Percentiles rank a stretch among this genome's conserved stretches.
These are phyloP conservation scores for Eucalyptus erythrocorys DNA, from an alignment of 345 rosid genomes.

Conservation along the genomic window DNA sequence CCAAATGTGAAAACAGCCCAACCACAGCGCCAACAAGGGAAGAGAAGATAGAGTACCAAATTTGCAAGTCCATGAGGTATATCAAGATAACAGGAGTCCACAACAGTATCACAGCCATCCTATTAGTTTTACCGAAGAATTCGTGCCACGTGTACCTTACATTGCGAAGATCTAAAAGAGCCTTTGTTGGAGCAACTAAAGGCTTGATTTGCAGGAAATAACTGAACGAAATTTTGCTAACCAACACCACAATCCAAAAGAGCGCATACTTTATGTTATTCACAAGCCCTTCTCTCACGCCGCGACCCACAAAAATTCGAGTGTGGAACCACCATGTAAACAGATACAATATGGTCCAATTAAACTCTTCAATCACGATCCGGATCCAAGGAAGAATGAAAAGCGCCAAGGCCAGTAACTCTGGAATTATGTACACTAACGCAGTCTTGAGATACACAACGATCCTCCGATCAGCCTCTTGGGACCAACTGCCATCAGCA, in stretches of 20 bases:
- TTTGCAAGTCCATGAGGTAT: conserved; percentile 78
- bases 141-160: conserved; percentile 52
- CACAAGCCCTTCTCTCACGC: conserved; percentile 78
- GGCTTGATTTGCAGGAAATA: conserved; percentile 79
- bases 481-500: conserved; percentile 41
- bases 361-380: conserved; percentile 57
- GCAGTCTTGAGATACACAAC: conserved; percentile 50
- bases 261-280: conserved; percentile 62
- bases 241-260: conserved; percentile 60
- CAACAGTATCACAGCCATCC: conserved; percentile 36
- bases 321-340: conserved; percentile 91
- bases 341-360: conserved; percentile 46
- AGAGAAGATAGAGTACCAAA: conserved; percentile 81
- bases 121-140: conserved; percentile 58
- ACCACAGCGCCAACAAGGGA: conserved; percentile 51
- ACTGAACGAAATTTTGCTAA: conserved; percentile 63
- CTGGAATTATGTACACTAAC: conserved; percentile 58
- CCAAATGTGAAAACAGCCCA: conserved; percentile 81
- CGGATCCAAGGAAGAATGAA: conserved; percentile 83
- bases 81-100: conserved; percentile 77
- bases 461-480: conserved; percentile 50
- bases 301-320: conserved; percentile 76
- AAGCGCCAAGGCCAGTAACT: conserved; percentile 55
- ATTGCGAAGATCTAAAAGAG: conserved; percentile 17
- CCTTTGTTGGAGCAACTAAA: conserved; percentile 55